phyloP scores from a whole-genome alignment of 2,329 filamentous ascomycete genomes.

The Penicillium sp. region DNA sequence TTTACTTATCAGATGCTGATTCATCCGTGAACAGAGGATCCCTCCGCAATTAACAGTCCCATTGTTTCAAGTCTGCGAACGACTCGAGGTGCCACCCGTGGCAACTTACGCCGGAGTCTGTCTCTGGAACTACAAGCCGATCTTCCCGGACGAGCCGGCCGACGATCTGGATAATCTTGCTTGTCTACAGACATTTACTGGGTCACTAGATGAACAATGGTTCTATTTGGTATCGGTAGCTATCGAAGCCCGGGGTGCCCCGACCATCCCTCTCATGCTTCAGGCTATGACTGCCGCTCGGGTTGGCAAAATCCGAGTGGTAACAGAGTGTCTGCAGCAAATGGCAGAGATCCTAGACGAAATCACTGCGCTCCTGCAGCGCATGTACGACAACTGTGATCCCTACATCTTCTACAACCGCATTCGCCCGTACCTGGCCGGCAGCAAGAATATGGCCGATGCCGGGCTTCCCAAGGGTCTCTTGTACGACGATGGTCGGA shows the following conservation, averaged over 20 bases:
- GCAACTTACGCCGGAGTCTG: conserved; percentile 90
- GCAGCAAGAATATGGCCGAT: conserved; percentile 96
- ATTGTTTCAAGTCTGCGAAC: conserved; percentile 70
- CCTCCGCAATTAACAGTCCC: conserved; percentile 82
- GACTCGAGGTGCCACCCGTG: conserved; percentile 83
- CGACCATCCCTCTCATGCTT: conserved; percentile 85
- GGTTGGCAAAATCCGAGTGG: conserved; percentile 64
- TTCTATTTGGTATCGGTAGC: conserved; percentile 95
- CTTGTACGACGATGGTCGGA: conserved; percentile 77
- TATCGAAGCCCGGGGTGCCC: conserved; percentile 87
- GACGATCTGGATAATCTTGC: conserved; percentile 85
- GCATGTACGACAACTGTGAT: conserved; percentile 95
- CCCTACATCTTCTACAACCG: conserved; percentile 93
- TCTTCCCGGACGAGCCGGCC: conserved; percentile 78
- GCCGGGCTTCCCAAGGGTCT: conserved; percentile 86
- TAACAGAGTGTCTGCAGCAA: conserved; percentile 71
- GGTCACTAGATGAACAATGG: conserved; percentile 95
- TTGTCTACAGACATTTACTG: conserved; percentile 86
- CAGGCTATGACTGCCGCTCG: conserved; percentile 79
- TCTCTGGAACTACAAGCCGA: conserved; percentile 94
- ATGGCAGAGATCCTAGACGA: conserved; percentile 90
- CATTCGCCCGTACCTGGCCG: conserved; percentile 92
- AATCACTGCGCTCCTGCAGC: conserved; percentile 70
- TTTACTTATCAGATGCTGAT: not conserved
- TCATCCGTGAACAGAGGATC: conserved; percentile 50